Evolutionary conservation across 495 filamentous ascomycete species (phyloP), one percentile per base, ranked within the genome.

Genomic region (Aspergillus asperescens): DNA sequence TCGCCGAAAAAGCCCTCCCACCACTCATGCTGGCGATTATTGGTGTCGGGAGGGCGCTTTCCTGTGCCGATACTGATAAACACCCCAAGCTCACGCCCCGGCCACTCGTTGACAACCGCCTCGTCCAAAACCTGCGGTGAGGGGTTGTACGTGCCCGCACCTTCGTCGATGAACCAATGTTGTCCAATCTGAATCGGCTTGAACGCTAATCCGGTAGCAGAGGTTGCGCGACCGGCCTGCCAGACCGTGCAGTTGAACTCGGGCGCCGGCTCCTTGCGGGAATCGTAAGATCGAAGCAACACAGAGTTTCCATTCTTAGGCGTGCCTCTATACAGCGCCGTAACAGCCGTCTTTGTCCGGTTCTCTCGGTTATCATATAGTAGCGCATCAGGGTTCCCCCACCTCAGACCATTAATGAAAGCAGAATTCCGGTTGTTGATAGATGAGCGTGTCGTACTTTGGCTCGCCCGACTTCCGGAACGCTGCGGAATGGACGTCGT

Each of bases 221-320:
- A 88, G 2, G 93, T 98, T n/a, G 93, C 93, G 32, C 94, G 83
- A 7, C 93, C 93, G 4, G 93, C 93, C 67, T 98, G 81, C 93
- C 93, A 98, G 46, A 98, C 89, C 12, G 80, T 94, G 66, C 90
- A 95, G 59, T 94, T 83, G 52, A 88, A 88, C 64, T 94, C 89
- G 0, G 91, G 86, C 4, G 89, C 80, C 0, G 90, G 86, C 66
- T 97, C 92, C 66, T 86, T 89, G 55, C 89, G 81, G 20, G 94
- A 96, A 57, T 95, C 91, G 62, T 97, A 98, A 8, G 93, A 96
- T 25, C 93, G 85, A 42, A 98, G 71, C 45, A 98, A 66, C 2
- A 85, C 83, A 0, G 90, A 77, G 7, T 78, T 69, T 12, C 79
- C 81, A 13, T 81, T 82, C 53, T 76, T 81, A 10, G 72, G 71